These are phyloP conservation scores for Leishmania mexicana DNA, from an alignment of 208 protist species.

Conservation along the genomic window DNA sequence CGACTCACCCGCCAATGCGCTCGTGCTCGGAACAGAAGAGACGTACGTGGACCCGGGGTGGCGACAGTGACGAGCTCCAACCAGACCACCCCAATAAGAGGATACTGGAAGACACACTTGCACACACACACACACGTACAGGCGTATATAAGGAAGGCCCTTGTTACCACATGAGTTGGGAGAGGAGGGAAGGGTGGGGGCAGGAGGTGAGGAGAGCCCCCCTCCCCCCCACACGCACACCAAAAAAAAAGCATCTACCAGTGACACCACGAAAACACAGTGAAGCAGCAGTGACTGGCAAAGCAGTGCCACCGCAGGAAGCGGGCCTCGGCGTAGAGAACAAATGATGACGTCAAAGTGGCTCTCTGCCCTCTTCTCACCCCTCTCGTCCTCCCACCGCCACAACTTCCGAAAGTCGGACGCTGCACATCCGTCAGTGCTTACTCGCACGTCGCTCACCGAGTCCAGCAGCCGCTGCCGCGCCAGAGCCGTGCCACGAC, in stretches of 20 bases:
- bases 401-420: not conserved
- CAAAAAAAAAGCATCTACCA: not conserved
- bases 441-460: slow-evolving; percentile 2
- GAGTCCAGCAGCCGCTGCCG: not conserved
- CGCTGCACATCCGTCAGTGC: not conserved
- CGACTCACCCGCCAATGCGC: not conserved
- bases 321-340: not conserved
- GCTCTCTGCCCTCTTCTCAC: not conserved
- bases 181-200: not conserved
- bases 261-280: not conserved
- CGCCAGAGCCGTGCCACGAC: not conserved
- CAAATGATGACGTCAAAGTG: not conserved
- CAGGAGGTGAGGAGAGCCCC: not conserved
- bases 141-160: not conserved
- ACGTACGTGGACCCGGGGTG: not conserved
- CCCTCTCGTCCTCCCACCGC: not conserved
- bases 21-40: not conserved
- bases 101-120: not conserved
- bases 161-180: not conserved
- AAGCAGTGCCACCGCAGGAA: not conserved
- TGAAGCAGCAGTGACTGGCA: not conserved
- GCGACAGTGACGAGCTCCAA: not conserved
- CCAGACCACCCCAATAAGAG: not conserved
- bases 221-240: not conserved
- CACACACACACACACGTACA: not conserved